Evolutionary conservation across 163 green algal species (phyloP).

Genomic region (Scenedesmus sp.): DNA sequence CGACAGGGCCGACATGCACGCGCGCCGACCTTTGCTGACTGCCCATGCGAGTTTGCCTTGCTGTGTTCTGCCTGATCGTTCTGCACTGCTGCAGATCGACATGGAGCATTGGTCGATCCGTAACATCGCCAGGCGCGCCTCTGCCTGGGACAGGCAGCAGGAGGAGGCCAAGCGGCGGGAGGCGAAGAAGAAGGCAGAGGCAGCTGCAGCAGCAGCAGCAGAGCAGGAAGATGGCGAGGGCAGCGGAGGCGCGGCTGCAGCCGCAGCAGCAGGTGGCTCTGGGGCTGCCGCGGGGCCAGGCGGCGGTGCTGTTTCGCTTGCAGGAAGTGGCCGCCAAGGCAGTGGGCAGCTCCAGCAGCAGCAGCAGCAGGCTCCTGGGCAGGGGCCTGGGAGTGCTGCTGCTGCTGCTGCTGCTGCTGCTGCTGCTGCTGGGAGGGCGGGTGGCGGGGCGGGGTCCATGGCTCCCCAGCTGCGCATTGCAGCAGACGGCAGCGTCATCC

Average conservation of each 20-base stretch:
- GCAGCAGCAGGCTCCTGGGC: conserved; percentile 19
- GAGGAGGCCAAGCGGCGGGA: conserved; percentile 24
- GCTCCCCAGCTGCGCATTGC: conserved; percentile 60
- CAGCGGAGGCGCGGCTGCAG: neutral
- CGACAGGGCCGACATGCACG: no score
- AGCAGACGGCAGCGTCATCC: conserved; percentile 56
- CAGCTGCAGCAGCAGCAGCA: conserved; percentile 27
- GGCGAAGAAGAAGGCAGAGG: neutral
- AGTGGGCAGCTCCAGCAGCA: neutral
- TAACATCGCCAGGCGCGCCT: conserved; percentile 10
- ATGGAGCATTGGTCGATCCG: conserved; percentile 12
- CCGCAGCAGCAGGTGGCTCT: neutral
- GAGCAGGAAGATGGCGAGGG: neutral
- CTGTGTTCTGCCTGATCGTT: no score
- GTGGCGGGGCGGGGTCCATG: neutral
- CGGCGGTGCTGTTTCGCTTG: neutral
- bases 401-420: no score
- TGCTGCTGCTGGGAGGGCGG: neutral
- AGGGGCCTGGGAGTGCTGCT: neutral
- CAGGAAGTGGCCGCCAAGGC: neutral
- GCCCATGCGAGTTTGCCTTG: neutral
- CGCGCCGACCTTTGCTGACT: no score
- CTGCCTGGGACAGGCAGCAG: conserved; percentile 43
- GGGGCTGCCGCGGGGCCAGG: neutral
- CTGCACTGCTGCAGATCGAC: conserved; percentile 50